Conservation (phyloP, 1,284 basidiomycete species). For the Ceratobasidium sp. region DNA sequence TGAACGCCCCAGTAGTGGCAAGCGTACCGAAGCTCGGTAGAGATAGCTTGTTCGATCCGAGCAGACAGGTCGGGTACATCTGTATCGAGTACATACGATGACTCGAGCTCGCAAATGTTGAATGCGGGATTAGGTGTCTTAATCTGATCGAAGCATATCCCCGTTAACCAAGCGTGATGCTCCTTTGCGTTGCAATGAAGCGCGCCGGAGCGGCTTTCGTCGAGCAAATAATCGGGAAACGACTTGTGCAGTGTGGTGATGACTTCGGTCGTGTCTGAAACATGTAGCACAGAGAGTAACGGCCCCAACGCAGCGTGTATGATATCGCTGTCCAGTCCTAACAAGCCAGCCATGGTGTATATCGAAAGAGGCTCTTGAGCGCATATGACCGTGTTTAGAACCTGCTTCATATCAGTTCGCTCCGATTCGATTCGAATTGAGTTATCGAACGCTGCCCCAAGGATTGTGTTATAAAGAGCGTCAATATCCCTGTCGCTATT, state of each 20-base stretch:
- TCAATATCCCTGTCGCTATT: not conserved
- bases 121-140: not conserved
- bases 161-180: not conserved
- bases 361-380: constrained; percentile 9
- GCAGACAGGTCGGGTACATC: not conserved
- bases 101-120: not conserved
- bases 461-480: not conserved
- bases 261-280: not conserved
- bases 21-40: not conserved
- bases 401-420: not conserved
- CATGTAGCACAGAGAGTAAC: constrained; percentile 6
- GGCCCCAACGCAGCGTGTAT: not conserved
- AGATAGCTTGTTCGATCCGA: not conserved
- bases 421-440: not conserved
- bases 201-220: not conserved
- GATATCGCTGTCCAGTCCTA: not conserved
- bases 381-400: not conserved
- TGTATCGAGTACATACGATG: not conserved
- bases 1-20: not conserved
- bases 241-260: constrained; percentile 16
- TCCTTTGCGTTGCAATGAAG: not conserved
- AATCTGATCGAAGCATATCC: not conserved
- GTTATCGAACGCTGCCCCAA: not conserved
- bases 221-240: constrained; percentile 5
- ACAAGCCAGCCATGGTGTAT: not conserved